These are phyloP conservation scores for Mycena olivaceomarginata DNA, from an alignment of 768 basidiomycete species.

Conservation along the genomic window DNA sequence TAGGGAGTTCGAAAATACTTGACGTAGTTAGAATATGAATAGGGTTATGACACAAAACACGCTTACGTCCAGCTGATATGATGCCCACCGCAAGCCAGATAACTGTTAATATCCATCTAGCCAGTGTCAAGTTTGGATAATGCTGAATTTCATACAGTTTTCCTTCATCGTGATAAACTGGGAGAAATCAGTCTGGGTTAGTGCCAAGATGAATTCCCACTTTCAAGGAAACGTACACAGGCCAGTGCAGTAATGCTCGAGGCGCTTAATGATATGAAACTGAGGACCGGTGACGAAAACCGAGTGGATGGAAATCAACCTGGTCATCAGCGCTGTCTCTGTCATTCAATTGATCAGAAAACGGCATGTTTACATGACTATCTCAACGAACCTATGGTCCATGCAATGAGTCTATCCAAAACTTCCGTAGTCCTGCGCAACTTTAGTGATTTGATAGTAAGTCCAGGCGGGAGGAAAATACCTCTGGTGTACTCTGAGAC, in stretches of 20 bases:
- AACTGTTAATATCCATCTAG: not conserved
- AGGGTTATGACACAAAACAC: not conserved
- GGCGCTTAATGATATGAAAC: not conserved
- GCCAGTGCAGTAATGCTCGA: not conserved
- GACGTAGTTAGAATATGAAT: not conserved
- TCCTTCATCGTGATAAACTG: not conserved
- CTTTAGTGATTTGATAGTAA: not conserved
- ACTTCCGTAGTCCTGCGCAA: not conserved
- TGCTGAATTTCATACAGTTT: not conserved
- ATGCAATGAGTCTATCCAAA: not conserved
- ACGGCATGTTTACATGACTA: not conserved
- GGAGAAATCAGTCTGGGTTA: not conserved
- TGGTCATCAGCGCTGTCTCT: slow-evolving; percentile 4
- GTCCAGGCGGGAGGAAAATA: not conserved
- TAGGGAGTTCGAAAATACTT: not conserved
- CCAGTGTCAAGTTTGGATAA: too few species aligned
- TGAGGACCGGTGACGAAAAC: too few species aligned
- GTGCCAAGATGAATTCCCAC: too few species aligned
- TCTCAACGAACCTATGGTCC: not conserved
- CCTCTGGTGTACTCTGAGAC: not conserved
- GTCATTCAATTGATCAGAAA: not conserved
- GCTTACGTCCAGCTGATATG: not conserved
- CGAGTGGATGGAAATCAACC: not conserved
- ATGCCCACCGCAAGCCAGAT: not conserved
- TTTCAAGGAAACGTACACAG: not conserved